A percentile compares a stretch with the other conserved stretches of the same genome.
phyloP scores from a whole-genome alignment of 2,329 filamentous ascomycete species.

The Microdochium paspali region DNA sequence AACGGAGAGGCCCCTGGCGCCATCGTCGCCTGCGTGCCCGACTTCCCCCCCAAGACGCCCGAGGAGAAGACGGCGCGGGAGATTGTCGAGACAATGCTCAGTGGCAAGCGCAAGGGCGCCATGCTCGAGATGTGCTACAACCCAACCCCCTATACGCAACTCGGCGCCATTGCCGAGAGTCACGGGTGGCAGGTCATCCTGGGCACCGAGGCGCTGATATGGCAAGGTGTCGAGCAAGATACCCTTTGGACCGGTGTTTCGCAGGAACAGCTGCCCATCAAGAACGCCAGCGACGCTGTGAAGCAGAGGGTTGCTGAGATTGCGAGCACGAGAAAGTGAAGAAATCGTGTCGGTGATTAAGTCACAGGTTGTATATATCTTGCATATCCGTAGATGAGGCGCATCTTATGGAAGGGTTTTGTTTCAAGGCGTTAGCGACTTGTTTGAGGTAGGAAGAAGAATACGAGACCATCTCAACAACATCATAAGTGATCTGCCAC shows the following conservation, averaged over 20 bases:
- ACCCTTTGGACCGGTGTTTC: conserved; percentile 55
- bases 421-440: too few relatives aligned
- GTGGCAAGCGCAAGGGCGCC: conserved; percentile 48
- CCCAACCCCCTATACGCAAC: conserved; percentile 58
- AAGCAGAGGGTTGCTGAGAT: conserved; percentile 27
- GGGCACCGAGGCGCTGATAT: conserved; percentile 69
- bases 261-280: conserved; percentile 48
- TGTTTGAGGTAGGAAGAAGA: too few relatives aligned
- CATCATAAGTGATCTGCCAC: too few relatives aligned
- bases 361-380: too few relatives aligned
- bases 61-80: conserved; percentile 52
- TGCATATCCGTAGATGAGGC: too few relatives aligned
- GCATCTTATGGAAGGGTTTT: too few relatives aligned
- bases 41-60: conserved; percentile 58
- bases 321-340: conserved; percentile 7
- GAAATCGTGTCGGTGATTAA: too few relatives aligned
- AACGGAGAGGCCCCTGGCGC: conserved; percentile 45
- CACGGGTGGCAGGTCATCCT: conserved; percentile 65
- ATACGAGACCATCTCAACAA: too few relatives aligned
- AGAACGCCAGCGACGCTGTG: conserved; percentile 45
- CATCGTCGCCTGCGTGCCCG: conserved; percentile 66
- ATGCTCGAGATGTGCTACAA: conserved; percentile 82
- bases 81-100: conserved; percentile 40
- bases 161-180: conserved; percentile 50
- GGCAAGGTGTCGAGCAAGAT: conserved; percentile 47